Conservation (phyloP, 805 yeast species). For the Saturnispora besseyi region DNA sequence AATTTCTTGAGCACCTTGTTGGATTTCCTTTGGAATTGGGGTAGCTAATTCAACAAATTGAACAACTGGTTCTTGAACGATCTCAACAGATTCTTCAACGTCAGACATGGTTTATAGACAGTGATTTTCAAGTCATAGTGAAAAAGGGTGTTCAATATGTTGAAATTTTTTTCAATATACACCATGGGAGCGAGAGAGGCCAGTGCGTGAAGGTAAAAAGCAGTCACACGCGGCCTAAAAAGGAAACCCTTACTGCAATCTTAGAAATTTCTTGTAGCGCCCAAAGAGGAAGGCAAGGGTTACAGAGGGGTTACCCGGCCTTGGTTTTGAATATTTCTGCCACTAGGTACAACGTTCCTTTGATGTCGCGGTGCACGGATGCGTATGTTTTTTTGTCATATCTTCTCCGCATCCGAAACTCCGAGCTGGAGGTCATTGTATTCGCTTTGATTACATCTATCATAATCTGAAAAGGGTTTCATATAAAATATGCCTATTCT, state of each 20-base stretch:
- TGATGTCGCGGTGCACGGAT: background rate
- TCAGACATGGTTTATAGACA: conserved; percentile 59
- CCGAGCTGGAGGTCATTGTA: background rate
- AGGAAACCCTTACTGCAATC: conserved; percentile 7
- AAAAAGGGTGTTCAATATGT: background rate
- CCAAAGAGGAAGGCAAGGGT: conserved; percentile 14
- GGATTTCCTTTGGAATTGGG: conserved; percentile 92
- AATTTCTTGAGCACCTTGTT: conserved; percentile 91
- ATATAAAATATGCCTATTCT: background rate
- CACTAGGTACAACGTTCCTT: background rate
- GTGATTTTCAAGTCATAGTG: background rate
- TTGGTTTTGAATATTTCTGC: background rate
- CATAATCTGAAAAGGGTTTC: background rate
- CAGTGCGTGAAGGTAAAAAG: conserved; percentile 2
- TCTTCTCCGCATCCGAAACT: conserved; percentile 2
- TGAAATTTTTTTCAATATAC: conserved; percentile 1
- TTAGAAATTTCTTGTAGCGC: conserved; percentile 6
- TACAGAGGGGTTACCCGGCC: conserved; percentile 13
- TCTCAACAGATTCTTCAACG: conserved; percentile 51
- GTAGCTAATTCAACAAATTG: conserved; percentile 84
- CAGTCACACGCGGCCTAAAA: conserved; percentile 11
- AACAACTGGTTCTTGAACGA: conserved; percentile 77
- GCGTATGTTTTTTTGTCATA: too few relatives aligned
- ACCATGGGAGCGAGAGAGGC: background rate
- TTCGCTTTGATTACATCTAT: background rate